Evolutionary conservation across 2,329 filamentous ascomycete species (phyloP), one percentile per base, ranked within the genome.

Genomic region (Colletotrichum sp.): DNA sequence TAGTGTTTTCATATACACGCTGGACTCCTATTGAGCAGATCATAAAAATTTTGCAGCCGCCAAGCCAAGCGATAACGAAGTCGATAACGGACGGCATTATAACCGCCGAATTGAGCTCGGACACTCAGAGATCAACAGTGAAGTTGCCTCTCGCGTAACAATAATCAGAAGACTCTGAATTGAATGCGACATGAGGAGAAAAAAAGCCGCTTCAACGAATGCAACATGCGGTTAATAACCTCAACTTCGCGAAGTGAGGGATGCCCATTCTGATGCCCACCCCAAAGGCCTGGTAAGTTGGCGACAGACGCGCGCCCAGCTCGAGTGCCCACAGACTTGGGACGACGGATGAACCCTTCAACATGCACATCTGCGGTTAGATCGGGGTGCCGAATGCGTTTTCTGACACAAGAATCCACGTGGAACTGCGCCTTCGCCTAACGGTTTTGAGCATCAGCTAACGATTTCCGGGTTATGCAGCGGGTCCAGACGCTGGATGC

Each of bases 341-440:
- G 70, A 76, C 28, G 59, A 72, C 26, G 39, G 26, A 15, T 63
- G n/a, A 65, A 24, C 39, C n/a, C n/a, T 32, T n/a, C 28, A 63
- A 63, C 16, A 21, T 39, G 34, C 65, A 64, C 48, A 57, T 24
- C 8, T 48, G 60, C 52, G 52, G 52, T 36, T 66, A 55, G 24
- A 57, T 61, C 72, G 69, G 73, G 43, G 28, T 15, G 28, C 34
- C n/a, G 24, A n/a, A 60, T 73, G 15, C 18, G 28, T 15, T 48
- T 13, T 69, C 70, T 69, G 65, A 74, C 70, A 76, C 74, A 69
- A 12, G 26, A 36, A 52, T 32, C 70, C 74, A 76, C 74, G 74
- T 76, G 74, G 48, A 68, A 43, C 64, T 65, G 65, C 34, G 70
- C 70, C 57, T 28, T 65, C 34, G 34, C 34, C 32, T 61, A 69